These are phyloP conservation scores for Pseudocercospora cruenta DNA, from an alignment of 2,329 filamentous ascomycete genomes.

Conservation along the genomic window DNA sequence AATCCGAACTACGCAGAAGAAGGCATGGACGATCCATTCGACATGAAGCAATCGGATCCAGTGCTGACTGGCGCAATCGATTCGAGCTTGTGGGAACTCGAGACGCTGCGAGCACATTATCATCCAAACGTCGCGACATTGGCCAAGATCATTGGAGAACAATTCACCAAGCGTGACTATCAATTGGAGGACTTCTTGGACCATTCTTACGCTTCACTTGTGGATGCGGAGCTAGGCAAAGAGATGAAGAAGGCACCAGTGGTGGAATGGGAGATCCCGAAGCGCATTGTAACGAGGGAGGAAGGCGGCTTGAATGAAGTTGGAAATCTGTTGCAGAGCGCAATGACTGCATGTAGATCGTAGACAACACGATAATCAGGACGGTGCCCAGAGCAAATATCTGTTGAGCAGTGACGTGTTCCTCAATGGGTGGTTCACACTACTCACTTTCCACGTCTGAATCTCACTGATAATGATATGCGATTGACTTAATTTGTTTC, in stretches of 20 bases:
- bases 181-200: conserved; percentile 97
- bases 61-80: conserved; percentile 86
- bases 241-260: conserved; percentile 83
- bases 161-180: conserved; percentile 95
- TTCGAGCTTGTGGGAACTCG: conserved; percentile 92
- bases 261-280: conserved; percentile 92
- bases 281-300: conserved; percentile 67
- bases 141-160: conserved; percentile 89
- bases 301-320: conserved; percentile 35
- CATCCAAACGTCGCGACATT: conserved; percentile 96
- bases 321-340: conserved; percentile 32
- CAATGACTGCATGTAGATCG: conserved; percentile 20
- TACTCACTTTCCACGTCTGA: neutral
- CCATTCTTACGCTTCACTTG: conserved; percentile 84
- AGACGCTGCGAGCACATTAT: conserved; percentile 88
- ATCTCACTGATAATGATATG: neutral
- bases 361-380: neutral
- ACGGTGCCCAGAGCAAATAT: neutral
- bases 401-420: neutral
- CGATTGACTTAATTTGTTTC: neutral
- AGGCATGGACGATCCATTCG: conserved; percentile 75
- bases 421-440: neutral
- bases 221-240: conserved; percentile 82
- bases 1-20: conserved; percentile 51
- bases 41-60: conserved; percentile 75